These are phyloP conservation scores for Ceratorhiza oryzae-sativae DNA, from an alignment of 1,284 basidiomycete genomes.

Conservation along the genomic window DNA sequence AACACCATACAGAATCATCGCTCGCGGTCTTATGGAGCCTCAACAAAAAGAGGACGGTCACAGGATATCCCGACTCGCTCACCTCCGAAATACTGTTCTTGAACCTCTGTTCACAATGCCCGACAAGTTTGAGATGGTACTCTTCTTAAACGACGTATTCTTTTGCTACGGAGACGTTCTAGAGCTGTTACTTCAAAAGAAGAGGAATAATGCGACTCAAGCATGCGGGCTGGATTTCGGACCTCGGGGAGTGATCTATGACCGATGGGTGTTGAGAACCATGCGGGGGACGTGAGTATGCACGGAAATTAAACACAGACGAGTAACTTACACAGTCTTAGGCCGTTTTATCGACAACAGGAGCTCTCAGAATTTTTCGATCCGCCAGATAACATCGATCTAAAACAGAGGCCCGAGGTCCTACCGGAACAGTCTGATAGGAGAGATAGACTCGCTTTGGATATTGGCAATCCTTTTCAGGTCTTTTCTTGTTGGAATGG, in stretches of 20 bases:
- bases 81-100: constrained; percentile 54
- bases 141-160: constrained; percentile 57
- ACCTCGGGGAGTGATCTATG: constrained; percentile 53
- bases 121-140: constrained; percentile 49
- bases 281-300: constrained; percentile 52
- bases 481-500: constrained; percentile 54
- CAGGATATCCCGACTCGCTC: constrained; percentile 52
- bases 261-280: constrained; percentile 55
- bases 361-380: constrained; percentile 41
- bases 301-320: background rate
- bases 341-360: constrained; percentile 42
- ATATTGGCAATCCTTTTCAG: constrained; percentile 51
- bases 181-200: constrained; percentile 54
- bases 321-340: background rate
- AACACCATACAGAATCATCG: constrained; percentile 42
- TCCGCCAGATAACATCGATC: constrained; percentile 38
- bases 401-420: constrained; percentile 41
- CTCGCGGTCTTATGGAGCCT: constrained; percentile 19
- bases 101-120: constrained; percentile 49
- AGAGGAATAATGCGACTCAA: constrained; percentile 52
- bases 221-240: constrained; percentile 55
- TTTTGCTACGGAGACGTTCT: constrained; percentile 53
- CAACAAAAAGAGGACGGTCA: constrained; percentile 42
- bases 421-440: constrained; percentile 48
- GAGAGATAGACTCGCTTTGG: constrained; percentile 47